phyloP scores from a whole-genome alignment of 129 eudicot species.

The Kitagawia praeruptora region DNA sequence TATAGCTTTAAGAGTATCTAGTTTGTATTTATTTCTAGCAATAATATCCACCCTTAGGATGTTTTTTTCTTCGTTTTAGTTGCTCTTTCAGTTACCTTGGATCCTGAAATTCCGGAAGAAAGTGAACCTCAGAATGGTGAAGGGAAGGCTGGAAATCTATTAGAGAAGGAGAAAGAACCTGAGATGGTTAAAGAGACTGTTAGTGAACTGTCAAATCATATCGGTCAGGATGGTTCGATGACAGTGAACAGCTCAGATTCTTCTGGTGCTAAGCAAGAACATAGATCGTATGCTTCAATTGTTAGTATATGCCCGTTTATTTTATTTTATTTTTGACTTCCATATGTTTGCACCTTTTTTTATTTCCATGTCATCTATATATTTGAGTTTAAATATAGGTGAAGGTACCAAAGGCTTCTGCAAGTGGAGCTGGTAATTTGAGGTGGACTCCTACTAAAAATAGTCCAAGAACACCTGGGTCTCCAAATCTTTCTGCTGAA shows the following conservation, averaged over 20 bases:
- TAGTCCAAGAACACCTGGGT: constrained; percentile 29
- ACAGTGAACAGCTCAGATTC: constrained; percentile 26
- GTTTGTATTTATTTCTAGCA: not conserved
- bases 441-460: too few relatives aligned
- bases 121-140: not conserved
- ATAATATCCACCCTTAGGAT: not conserved
- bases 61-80: not conserved
- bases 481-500: constrained; percentile 27
- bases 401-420: too few relatives aligned
- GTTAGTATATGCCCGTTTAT: constrained; percentile 24
- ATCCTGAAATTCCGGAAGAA: constrained; percentile 7
- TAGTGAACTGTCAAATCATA: constrained; percentile 29
- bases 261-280: constrained; percentile 47
- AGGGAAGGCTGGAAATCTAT: constrained; percentile 39
- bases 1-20: not conserved
- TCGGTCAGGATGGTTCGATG: constrained; percentile 9
- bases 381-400: not conserved
- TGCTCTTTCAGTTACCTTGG: constrained; percentile 5
- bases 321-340: not conserved
- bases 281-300: constrained; percentile 82
- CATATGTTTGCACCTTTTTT: not conserved
- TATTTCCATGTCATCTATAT: constrained; percentile 4
- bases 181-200: constrained; percentile 41
- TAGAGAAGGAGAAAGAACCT: constrained; percentile 29
- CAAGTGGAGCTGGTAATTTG: too few relatives aligned